Evolutionary conservation across 768 basidiomycete genomes (phyloP).

Genomic region (Suillus subalutaceus): DNA sequence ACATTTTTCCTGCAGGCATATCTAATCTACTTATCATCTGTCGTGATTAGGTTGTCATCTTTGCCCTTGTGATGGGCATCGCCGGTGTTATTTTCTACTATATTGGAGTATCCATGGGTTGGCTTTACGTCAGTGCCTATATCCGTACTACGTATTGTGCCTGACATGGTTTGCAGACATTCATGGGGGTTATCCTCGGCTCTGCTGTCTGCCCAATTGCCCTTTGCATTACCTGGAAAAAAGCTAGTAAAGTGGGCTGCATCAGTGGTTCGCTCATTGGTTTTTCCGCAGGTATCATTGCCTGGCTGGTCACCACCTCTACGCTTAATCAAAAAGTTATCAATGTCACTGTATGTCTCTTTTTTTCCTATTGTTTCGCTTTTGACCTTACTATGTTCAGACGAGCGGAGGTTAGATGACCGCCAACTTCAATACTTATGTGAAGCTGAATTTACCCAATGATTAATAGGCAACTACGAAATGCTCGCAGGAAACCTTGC

Average conservation of each 20-base stretch:
- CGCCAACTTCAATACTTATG: slow-evolving; percentile 2
- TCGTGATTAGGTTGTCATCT: slow-evolving; percentile 56
- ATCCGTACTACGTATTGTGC: neutral
- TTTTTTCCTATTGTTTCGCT: slow-evolving; percentile 9
- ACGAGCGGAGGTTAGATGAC: slow-evolving; percentile 54
- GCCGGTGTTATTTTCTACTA: slow-evolving; percentile 86
- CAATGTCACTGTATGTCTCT: slow-evolving; percentile 59
- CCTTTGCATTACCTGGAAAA: slow-evolving; percentile 80
- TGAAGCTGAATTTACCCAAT: neutral
- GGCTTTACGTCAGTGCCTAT: slow-evolving; percentile 75
- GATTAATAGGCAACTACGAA: slow-evolving; percentile 46
- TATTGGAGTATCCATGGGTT: slow-evolving; percentile 91
- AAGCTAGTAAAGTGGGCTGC: slow-evolving; percentile 86
- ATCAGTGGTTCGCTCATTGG: slow-evolving; percentile 74
- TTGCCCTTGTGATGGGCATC: slow-evolving; percentile 80
- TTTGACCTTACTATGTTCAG: slow-evolving; percentile 24
- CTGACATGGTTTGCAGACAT: slow-evolving; percentile 51
- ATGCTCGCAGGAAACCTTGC: slow-evolving; percentile 94
- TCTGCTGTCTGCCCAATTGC: slow-evolving; percentile 89
- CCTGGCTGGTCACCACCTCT: slow-evolving; percentile 86
- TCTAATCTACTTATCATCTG: neutral
- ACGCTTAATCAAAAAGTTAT: slow-evolving; percentile 70
- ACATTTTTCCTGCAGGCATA: slow-evolving; percentile 15
- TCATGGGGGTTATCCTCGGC: slow-evolving; percentile 87
- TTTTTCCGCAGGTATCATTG: slow-evolving; percentile 67